A percentile compares a stretch with the other conserved stretches of the same genome.
These are phyloP conservation scores for Aspergillus cavernicola DNA, from an alignment of 495 filamentous ascomycete genomes.

Conservation along the genomic window DNA sequence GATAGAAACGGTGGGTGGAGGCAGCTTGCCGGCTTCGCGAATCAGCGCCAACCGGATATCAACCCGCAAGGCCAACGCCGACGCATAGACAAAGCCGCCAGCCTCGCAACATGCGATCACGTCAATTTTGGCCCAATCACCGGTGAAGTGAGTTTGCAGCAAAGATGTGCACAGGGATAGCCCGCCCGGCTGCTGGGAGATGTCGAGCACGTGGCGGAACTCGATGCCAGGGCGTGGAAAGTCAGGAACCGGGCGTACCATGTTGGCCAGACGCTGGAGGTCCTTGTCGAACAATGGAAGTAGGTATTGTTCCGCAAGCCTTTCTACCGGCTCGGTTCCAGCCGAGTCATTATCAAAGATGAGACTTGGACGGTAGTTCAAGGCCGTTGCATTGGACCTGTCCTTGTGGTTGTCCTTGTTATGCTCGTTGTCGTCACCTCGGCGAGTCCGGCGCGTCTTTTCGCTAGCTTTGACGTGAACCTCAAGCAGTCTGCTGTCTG, in stretches of 20 bases:
- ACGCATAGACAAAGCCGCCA: slow-evolving; percentile 57
- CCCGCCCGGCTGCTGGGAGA: slow-evolving; percentile 52
- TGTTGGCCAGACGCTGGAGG: slow-evolving; percentile 46
- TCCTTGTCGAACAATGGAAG: slow-evolving; percentile 50
- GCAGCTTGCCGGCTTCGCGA: slow-evolving; percentile 57
- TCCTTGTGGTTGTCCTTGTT: slow-evolving; percentile 18
- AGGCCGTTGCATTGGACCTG: slow-evolving; percentile 28
- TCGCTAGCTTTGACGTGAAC: slow-evolving; percentile 47
- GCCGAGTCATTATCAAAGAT: slow-evolving; percentile 48
- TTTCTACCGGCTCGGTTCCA: slow-evolving; percentile 34
- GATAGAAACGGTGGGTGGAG: slow-evolving; percentile 53
- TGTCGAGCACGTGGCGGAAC: slow-evolving; percentile 58
- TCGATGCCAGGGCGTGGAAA: slow-evolving; percentile 51
- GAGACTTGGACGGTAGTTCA: slow-evolving; percentile 41
- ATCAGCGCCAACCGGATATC: slow-evolving; percentile 50
- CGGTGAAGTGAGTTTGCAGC: slow-evolving; percentile 44
- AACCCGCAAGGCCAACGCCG: slow-evolving; percentile 46
- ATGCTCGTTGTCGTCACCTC: slow-evolving; percentile 24
- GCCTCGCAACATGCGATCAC: slow-evolving; percentile 52
- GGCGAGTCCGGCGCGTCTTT: slow-evolving; percentile 39
- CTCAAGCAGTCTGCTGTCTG: slow-evolving; percentile 52
- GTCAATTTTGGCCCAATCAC: slow-evolving; percentile 47
- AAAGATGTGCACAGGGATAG: slow-evolving; percentile 53
- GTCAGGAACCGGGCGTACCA: slow-evolving; percentile 48
- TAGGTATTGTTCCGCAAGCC: slow-evolving; percentile 44